A percentile compares a stretch with the other conserved stretches of the same genome.
Evolutionary conservation across 306 rosid species (phyloP).

Genomic region (Castanopsis chinensis): DNA sequence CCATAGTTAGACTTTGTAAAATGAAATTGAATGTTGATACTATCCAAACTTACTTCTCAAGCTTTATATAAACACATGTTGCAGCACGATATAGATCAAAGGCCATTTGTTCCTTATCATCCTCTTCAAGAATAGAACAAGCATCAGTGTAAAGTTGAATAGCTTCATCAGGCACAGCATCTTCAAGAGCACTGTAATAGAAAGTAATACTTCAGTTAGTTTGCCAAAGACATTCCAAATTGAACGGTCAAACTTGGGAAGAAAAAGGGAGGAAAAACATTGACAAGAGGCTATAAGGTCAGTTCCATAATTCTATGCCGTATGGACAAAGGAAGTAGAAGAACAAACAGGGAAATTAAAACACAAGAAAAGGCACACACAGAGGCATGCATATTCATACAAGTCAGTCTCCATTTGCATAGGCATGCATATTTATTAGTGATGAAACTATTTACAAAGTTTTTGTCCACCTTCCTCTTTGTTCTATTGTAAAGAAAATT

Average conservation of each 20-base stretch:
- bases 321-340: background rate
- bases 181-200: slow-evolving; percentile 76
- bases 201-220: background rate
- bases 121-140: slow-evolving; percentile 83
- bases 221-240: background rate
- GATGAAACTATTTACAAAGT: background rate
- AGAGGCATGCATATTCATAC: background rate
- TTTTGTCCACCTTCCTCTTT: background rate
- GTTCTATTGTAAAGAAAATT: too few relatives aligned
- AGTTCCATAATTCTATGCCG: background rate
- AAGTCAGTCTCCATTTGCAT: background rate
- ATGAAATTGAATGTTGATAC: background rate
- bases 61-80: slow-evolving; percentile 62
- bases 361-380: background rate
- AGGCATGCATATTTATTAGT: background rate
- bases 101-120: slow-evolving; percentile 91
- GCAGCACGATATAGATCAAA: slow-evolving; percentile 91
- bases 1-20: background rate
- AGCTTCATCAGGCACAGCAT: slow-evolving; percentile 76
- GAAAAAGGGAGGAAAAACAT: background rate
- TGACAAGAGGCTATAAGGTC: background rate
- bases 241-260: slow-evolving; percentile 1
- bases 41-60: slow-evolving; percentile 72
- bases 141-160: slow-evolving; percentile 85
- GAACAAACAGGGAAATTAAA: background rate